Base-by-base conservation (phyloP, 129 eudicot genomes). In the Deinandra increscens region DNA sequence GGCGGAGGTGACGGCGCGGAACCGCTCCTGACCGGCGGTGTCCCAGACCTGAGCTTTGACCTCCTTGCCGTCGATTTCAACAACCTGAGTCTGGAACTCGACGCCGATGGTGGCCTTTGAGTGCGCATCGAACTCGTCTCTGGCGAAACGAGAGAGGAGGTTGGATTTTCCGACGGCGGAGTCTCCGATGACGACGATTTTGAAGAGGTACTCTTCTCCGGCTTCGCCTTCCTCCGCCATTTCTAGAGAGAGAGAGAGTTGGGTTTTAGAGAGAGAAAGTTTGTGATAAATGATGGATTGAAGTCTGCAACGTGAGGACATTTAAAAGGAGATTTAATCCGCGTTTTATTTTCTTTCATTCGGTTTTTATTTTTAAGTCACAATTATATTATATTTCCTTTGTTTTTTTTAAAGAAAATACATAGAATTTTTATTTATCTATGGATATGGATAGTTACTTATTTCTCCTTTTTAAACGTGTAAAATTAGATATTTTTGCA, bases 21-120 rank as follows among this genome's bases (percentile, higher is more conserved):
- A 91, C 3, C 96, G 74, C 61, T 91, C 96, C 63, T 91, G 97
- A 38, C 97, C 97, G 62, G 97, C 97, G 60, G 97, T 91, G 75
- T 91, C 97, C 97, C 96, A 91, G 0, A 91, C 93, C 42, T 91
- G 97, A 23, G 97, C 97, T 19, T 91, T 91, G n/a, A 91, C 78
- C 64, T 91, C 91, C 75, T 91, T 91, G 46, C 96, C 97, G 66
- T 91, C 91, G 55, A 91, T 60, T 6, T 84, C 83, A 0, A 91
- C 88, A 0, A 85, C 89, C 72, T 88, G 96, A 69, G 97, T 91
- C 82, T 91, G 97, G 44, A 91, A 91, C 82, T 91, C 97, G 6
- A 91, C 98, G 0, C 98, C 98, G 23, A 91, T 84, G 44, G 98
- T 91, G 48, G 98, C 94, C 56, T 91, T 91, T 0, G 96, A 88